phyloP scores from a whole-genome alignment of 148 eudicot genomes.

The Salicornia ramosissima region DNA sequence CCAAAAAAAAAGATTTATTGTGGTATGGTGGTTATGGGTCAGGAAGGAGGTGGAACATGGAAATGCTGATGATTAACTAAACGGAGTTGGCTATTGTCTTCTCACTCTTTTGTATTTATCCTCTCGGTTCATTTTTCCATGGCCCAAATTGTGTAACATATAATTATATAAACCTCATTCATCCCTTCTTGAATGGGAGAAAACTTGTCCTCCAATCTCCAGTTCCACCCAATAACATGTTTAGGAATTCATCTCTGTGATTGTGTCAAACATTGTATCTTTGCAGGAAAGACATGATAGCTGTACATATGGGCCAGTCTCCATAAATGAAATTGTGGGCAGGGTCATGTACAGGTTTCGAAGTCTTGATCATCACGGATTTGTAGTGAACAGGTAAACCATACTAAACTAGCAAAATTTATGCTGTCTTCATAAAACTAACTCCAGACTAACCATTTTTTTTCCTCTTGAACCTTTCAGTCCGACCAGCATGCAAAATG shows the following conservation, averaged over 20 bases:
- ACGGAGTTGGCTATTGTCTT: background rate
- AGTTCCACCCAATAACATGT: background rate
- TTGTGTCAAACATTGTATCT: background rate
- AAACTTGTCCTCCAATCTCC: background rate
- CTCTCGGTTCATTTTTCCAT: background rate
- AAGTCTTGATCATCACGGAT: background rate
- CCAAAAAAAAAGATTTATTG: background rate
- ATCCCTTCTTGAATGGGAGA: background rate
- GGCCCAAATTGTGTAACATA: background rate
- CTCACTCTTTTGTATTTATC: background rate
- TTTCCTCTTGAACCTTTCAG: conserved; percentile 13
- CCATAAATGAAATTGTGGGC: conserved; percentile 23
- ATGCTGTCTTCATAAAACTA: background rate
- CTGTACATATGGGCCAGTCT: conserved; percentile 24
- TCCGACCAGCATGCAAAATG: conserved; percentile 6
- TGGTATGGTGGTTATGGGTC: background rate
- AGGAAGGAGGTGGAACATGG: background rate
- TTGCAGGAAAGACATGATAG: conserved; percentile 28
- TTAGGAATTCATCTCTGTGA: background rate
- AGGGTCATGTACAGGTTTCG: conserved; percentile 24
- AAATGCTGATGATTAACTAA: background rate
- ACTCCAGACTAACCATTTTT: no score
- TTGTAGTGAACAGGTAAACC: conserved; percentile 22
- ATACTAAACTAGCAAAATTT: background rate
- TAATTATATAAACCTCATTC: background rate